phyloP scores from a whole-genome alignment of 495 filamentous ascomycete genomes.

The Letharia columbiana region DNA sequence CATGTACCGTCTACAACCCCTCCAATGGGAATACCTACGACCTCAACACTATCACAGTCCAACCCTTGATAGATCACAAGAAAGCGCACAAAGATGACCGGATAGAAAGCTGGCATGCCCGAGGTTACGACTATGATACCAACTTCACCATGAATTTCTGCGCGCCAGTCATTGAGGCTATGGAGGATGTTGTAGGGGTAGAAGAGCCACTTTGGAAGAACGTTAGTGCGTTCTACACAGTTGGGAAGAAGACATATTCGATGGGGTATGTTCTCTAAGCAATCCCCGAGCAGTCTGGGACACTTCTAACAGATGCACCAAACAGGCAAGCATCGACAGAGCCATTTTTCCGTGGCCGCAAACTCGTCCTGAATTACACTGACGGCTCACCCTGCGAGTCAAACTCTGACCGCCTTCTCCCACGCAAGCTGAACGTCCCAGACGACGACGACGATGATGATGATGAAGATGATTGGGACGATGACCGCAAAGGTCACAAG shows the following conservation, averaged over 20 bases:
- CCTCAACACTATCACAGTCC: constrained; percentile 62
- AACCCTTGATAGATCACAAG: constrained; percentile 45
- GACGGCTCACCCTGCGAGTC: constrained; percentile 73
- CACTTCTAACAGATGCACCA: constrained; percentile 1
- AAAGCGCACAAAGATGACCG: constrained; percentile 52
- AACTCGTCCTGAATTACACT: constrained; percentile 86
- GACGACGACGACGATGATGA: constrained; percentile 32
- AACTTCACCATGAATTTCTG: constrained; percentile 98
- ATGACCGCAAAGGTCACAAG: constrained; percentile 33
- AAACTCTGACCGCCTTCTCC: constrained; percentile 19
- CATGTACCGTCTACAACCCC: constrained; percentile 73
- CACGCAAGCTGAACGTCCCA: constrained; percentile 33
- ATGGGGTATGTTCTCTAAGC: constrained; percentile 55
- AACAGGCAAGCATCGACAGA: constrained; percentile 56
- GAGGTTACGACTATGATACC: constrained; percentile 72
- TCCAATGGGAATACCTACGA: constrained; percentile 81
- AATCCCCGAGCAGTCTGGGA: neutral
- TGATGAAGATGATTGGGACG: constrained; percentile 33
- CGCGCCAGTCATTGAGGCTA: constrained; percentile 67
- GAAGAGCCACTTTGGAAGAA: constrained; percentile 60
- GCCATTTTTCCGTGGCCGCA: constrained; percentile 74
- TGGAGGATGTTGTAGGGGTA: constrained; percentile 64
- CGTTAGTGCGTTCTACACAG: constrained; percentile 83
- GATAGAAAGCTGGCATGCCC: constrained; percentile 69
- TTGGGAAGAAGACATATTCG: constrained; percentile 65